Evolutionary conservation across 495 filamentous ascomycete species (phyloP), one percentile per base, ranked within the genome.

Genomic region (Coniosporium apollinis): DNA sequence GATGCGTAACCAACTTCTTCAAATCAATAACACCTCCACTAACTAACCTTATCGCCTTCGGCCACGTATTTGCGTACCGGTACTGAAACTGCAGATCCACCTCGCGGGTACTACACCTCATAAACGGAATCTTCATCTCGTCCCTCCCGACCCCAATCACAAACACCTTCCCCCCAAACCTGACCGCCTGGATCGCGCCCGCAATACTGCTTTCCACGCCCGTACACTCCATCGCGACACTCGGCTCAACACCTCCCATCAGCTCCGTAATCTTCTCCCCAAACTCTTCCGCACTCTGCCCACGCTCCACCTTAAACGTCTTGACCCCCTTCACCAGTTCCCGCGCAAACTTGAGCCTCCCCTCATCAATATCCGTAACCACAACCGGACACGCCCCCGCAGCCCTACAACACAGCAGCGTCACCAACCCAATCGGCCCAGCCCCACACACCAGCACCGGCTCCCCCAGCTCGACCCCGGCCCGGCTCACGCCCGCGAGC

Each of bases 61-160:
- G 87, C 87, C 87, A 96, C 30, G 81, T 92, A 63, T 94, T 96
- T 61, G 65, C 68, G 62, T 94, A 94, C 36, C 87, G 72, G 61
- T 96, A 94, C 65, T 94, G 87, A 60, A 92, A 91, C 61, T 86
- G 79, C 37, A 96, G 59, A 55, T 94, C 87, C 47, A 96, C 75
- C 61, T 96, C 87, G 48, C 82, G 69, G 10, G 83, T 87, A 49
- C 78, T 85, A 20, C 82, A 64, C 43, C 82, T 66, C 83, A 92
- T 92, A 59, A 93, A 94, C 24, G 85, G 85, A 43, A 93, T 77
- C 50, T 72, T 79, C 66, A 92, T 85, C 69, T 92, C 83, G 49
- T 82, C 82, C 73, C 79, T 89, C 43, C 85, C 85, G 2, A 93
- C 85, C 18, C 85, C 85, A 44, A 89, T 84, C 30, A 93, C 74